phyloP scores from a whole-genome alignment of 768 basidiomycete species.

The Astraeus odoratus region DNA sequence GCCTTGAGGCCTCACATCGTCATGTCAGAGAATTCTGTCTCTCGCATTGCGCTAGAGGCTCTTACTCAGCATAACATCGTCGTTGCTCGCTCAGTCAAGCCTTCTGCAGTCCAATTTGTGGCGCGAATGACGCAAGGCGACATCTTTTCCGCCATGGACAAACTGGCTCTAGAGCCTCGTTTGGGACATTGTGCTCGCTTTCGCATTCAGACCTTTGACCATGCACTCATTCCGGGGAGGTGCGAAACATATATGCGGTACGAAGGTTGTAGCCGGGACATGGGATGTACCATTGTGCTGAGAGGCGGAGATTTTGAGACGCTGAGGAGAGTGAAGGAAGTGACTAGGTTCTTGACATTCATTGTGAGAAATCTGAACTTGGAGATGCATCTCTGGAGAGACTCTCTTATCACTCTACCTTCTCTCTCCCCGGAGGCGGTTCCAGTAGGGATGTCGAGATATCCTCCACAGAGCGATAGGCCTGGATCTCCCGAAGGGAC shows the following conservation, averaged over 20 bases:
- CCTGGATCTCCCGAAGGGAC: constrained; percentile 17
- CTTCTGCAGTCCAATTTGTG: constrained; percentile 79
- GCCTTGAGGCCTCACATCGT: constrained; percentile 94
- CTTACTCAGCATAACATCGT: constrained; percentile 81
- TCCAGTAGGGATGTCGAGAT: constrained; percentile 30
- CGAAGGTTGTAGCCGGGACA: constrained; percentile 88
- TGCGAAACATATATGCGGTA: constrained; percentile 98
- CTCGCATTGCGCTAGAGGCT: constrained; percentile 81
- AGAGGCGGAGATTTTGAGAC: constrained; percentile 82
- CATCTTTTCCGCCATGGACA: constrained; percentile 93
- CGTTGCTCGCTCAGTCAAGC: constrained; percentile 85
- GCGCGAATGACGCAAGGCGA: constrained; percentile 94
- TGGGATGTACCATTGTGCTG: constrained; percentile 91
- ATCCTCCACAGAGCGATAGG: constrained; percentile 19
- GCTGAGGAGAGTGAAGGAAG: constrained; percentile 80
- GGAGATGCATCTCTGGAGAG: constrained; percentile 92
- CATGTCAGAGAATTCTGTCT: constrained; percentile 87
- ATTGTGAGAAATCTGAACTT: constrained; percentile 90
- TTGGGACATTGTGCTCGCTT: constrained; percentile 85
- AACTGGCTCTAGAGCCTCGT: constrained; percentile 81
- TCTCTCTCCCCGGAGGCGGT: constrained; percentile 59
- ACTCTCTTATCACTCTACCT: constrained; percentile 73
- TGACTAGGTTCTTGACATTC: constrained; percentile 87
- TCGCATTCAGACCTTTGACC: constrained; percentile 90
- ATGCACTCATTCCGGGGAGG: constrained; percentile 85